phyloP scores from a whole-genome alignment of 2,329 filamentous ascomycete genomes.

The Teratosphaeria epicoccoides region DNA sequence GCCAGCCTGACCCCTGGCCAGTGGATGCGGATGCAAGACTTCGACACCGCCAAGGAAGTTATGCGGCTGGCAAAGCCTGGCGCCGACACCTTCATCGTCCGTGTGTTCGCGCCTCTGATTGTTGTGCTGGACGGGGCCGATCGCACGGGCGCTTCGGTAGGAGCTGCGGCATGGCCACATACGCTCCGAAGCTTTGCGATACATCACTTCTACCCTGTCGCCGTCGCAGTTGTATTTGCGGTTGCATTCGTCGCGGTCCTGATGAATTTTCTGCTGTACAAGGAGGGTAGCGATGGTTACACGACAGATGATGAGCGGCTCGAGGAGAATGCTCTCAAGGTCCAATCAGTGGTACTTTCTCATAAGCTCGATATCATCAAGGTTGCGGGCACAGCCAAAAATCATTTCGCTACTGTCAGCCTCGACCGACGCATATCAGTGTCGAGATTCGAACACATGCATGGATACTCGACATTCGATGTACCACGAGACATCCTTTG shows the following conservation, averaged over 20 bases:
- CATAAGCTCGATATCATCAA: conserved; percentile 61
- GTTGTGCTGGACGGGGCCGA: conserved; percentile 61
- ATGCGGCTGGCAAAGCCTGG: conserved; percentile 65
- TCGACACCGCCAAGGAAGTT: conserved; percentile 65
- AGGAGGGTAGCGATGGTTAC: conserved; percentile 40
- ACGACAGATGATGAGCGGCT: conserved; percentile 38
- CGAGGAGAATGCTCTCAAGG: conserved; percentile 42
- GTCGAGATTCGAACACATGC: conserved; percentile 13
- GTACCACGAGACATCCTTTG: conserved; percentile 12
- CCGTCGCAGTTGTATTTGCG: conserved; percentile 52
- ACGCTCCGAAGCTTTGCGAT: conserved; percentile 38
- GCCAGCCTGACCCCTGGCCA: conserved; percentile 65
- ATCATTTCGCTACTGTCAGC: conserved; percentile 57
- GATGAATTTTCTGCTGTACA: conserved; percentile 65
- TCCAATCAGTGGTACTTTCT: conserved; percentile 50
- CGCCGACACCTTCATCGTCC: conserved; percentile 60
- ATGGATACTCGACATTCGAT: conserved; percentile 10
- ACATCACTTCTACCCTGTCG: conserved; percentile 60
- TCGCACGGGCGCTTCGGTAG: conserved; percentile 45
- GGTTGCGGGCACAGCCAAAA: conserved; percentile 51
- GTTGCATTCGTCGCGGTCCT: conserved; percentile 57
- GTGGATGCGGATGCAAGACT: conserved; percentile 68
- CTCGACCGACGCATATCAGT: conserved; percentile 54
- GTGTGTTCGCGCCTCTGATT: conserved; percentile 63
- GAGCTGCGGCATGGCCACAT: conserved; percentile 42